Base-by-base conservation (phyloP, 495 filamentous ascomycete genomes). In the Neurospora sp. region DNA sequence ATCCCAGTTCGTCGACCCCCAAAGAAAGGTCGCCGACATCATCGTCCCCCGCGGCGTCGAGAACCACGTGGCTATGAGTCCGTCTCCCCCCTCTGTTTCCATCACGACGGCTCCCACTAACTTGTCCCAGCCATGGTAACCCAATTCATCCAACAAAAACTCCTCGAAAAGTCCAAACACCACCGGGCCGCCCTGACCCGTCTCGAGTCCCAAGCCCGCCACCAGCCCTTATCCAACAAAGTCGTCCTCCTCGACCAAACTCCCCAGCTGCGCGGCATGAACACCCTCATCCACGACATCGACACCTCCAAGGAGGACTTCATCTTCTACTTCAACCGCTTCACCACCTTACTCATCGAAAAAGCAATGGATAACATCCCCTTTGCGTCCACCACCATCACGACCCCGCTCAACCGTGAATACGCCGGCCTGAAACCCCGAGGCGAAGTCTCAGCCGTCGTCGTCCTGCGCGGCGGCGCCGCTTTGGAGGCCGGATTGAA, bases 21-120 rank as follows among this genome's bases (percentile, higher is more conserved):
- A 99, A 78, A 87, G 93, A 35, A 89, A 92, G 72, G 89, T 93
- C 73, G 93, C 94, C 73, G 96, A 99, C 81, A 92, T 99, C 72
- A 97, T 99, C 74, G 92, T 99, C 18, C 96, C 96, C 8, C 88
- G 96, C 73, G 95, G 96, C 14, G 92, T 98, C 76, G 92, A 99
- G 75, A 99, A 98, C 77, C 88, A 86, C 71, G 94, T 96, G 11
- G 96, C 96, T 11, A 97, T 99, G 79, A 86, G 92, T 94, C 86
- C 78, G 88, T 74, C 11, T 27, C 6, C 39, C 31, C 2, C 31
- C 3, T 31, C 69, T 31, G 0, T 9, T 31, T 14, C 39, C 11
- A 11, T 40, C 39, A 12, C 11, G 11, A 12, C 11, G 35, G 35
- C 35, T 37, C 39, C 4, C 40, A 44, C 77, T 77, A 74, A 83